Base-by-base conservation (phyloP, 2,329 filamentous ascomycete species). In the Pyricularia sp. region DNA sequence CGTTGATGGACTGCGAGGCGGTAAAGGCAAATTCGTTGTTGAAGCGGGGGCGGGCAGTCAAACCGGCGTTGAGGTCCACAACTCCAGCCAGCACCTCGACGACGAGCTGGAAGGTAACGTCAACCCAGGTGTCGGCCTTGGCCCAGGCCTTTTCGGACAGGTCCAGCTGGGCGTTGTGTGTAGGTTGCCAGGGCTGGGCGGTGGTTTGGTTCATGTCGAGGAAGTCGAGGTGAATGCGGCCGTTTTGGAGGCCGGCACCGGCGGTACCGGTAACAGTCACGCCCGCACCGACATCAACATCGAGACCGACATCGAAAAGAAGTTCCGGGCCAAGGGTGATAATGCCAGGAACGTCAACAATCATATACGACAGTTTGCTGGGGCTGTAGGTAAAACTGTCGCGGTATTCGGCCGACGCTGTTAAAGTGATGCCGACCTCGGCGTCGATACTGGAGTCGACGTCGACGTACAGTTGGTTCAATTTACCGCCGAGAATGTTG, bases 381-480 rank as follows among this genome's bases (percentile, higher is more conserved):
- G 76, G 74, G 24, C 74, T 66, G 69, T 77, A 78, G 28, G 69
- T 70, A 65, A 77, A 71, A 13, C 70, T 72, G 10, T 73, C 71
- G 64, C 67, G 70, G 68, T 75, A 76, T 1, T 73, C 66, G 0
- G 73, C 73, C 3, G 68, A 70, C 8, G 78, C 71, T 19, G 73
- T 71, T 49, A 75, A 71, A 35, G 72, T 73, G 28, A 81, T 63
- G 22, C 68, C 73, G 2, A 80, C 67, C 40, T 74, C 71, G 2
- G 76, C 73, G 19, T 71, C 72, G 64, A 79, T 72, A 26, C 69
- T 68, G 26, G 77, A 72, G 64, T 78, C 76, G 66, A 80, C 72
- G 66, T 80, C 77, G 60, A 80, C 76, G 69, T 75, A 76, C 5
- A 80, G 71, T 30, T 71, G 68, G 59, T 76, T 68, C 5, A 77